These are phyloP conservation scores for Vigna hirtella DNA, from an alignment of 306 rosid species.

Conservation along the genomic window DNA sequence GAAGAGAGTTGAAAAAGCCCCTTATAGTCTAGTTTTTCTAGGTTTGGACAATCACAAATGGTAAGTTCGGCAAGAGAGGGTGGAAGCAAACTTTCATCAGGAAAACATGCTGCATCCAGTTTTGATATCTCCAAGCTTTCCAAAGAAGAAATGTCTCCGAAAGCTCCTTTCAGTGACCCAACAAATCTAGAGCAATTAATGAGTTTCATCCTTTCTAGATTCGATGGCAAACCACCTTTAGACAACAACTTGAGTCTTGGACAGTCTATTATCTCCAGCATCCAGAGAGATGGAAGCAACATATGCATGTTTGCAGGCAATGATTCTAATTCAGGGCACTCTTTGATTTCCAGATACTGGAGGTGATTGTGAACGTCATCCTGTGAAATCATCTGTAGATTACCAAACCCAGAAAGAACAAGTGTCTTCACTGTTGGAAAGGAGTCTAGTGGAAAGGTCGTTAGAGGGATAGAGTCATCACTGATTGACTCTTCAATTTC, in stretches of 20 bases:
- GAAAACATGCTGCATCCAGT: too few relatives aligned
- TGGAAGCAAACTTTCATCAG: neutral
- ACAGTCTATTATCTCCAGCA: neutral
- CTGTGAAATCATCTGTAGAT: neutral
- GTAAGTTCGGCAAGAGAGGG: neutral
- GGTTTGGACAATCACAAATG: neutral
- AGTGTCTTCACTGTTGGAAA: neutral
- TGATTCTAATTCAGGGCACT: neutral
- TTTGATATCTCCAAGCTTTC: too few relatives aligned
- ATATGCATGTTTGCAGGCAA: neutral
- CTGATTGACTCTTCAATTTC: too few relatives aligned
- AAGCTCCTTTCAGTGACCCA: neutral
- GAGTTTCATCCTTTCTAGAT: too few relatives aligned
- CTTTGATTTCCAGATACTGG: fast-evolving
- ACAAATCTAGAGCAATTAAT: neutral
- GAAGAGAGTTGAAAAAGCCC: neutral
- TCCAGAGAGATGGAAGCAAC: neutral
- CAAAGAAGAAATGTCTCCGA: too few relatives aligned
- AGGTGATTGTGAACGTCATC: neutral
- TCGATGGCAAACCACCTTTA: neutral
- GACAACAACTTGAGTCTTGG: neutral
- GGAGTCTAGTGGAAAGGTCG: neutral
- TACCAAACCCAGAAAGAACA: fast-evolving
- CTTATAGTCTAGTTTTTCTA: neutral
- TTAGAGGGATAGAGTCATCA: neutral